These are phyloP conservation scores for Macroventuria anomochaeta DNA, from an alignment of 2,329 filamentous ascomycete genomes.

Conservation along the genomic window DNA sequence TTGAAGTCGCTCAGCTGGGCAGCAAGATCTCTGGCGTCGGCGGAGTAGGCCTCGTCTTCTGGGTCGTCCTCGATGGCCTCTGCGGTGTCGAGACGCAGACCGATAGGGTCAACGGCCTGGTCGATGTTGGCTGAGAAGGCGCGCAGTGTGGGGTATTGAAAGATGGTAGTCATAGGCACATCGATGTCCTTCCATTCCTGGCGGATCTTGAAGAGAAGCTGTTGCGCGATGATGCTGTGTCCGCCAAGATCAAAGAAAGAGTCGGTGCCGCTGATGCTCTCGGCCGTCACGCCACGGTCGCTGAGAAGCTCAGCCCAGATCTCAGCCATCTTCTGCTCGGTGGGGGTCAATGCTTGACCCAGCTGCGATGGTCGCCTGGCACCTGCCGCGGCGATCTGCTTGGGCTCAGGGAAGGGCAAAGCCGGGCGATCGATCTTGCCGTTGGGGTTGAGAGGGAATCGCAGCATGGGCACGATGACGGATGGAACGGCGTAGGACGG, in stretches of 20 bases:
- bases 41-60: constrained; percentile 60
- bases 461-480: constrained; percentile 73
- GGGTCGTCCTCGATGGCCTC: constrained; percentile 53
- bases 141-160: constrained; percentile 68
- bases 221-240: constrained; percentile 80
- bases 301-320: constrained; percentile 76
- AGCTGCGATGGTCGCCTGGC: constrained; percentile 54
- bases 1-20: constrained; percentile 53
- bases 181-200: constrained; percentile 67
- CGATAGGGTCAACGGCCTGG: constrained; percentile 57
- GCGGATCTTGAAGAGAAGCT: constrained; percentile 75
- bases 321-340: constrained; percentile 70
- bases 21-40: constrained; percentile 60
- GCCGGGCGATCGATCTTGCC: constrained; percentile 80
- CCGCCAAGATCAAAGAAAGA: constrained; percentile 83
- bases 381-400: constrained; percentile 66
- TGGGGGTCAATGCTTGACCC: constrained; percentile 59
- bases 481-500: constrained; percentile 78
- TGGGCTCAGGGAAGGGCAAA: constrained; percentile 80
- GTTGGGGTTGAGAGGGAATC: constrained; percentile 69
- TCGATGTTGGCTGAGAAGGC: constrained; percentile 62
- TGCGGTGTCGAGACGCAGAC: constrained; percentile 51
- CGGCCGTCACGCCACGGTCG: constrained; percentile 65
- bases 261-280: constrained; percentile 68
- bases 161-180: constrained; percentile 74